Base-by-base conservation (phyloP, 1,284 basidiomycete species). In the Stereum hirsutum region DNA sequence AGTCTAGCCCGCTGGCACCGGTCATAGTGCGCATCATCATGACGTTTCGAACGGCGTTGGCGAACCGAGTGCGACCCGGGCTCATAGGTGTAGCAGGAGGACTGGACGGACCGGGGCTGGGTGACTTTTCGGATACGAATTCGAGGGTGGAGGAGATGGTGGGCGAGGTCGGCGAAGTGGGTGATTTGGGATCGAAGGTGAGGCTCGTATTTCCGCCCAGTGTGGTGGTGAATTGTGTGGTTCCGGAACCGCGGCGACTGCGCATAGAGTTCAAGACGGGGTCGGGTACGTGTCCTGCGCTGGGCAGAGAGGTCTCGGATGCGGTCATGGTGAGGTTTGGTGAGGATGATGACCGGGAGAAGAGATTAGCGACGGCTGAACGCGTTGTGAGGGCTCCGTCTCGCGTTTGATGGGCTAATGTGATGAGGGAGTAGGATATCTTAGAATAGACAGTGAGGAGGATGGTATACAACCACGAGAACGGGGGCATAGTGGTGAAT, bases 11-110 rank as follows among this genome's bases (percentile, higher is more conserved):
- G 23, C 57, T 53, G 38, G 51, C 52, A 48, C 62, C 63, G 39
- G 57, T 46, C n/a, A 57, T 52, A 24, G 57, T 54, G 42, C 60
- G 70, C 54, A 72, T 55, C 66, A 62, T 72, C 50, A 73, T 70
- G 20, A 74, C 70, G 20, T 63, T 66, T 25, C 68, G 65, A 10
- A 74, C 68, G n/a, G 68, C 61, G 47, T 62, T 63, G 35, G 55
- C 57, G 43, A 73, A 66, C 15, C 68, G 63, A 23, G 57, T 49
- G 39, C 62, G 62, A 14, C 60, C 59, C 8, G 54, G 37, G 6
- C 46, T 35, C 6, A 51, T 36, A 2, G 51, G 41, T 5, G 52
- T 30, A 15, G 45, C 38, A 14, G 50, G 48, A 26, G 49, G 51
- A 31, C 46, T 46, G 5, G 54, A 47, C 33, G 51, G 50, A 39